Base-by-base conservation (phyloP, 2,329 filamentous ascomycete genomes). In the Diaporthe capsici region DNA sequence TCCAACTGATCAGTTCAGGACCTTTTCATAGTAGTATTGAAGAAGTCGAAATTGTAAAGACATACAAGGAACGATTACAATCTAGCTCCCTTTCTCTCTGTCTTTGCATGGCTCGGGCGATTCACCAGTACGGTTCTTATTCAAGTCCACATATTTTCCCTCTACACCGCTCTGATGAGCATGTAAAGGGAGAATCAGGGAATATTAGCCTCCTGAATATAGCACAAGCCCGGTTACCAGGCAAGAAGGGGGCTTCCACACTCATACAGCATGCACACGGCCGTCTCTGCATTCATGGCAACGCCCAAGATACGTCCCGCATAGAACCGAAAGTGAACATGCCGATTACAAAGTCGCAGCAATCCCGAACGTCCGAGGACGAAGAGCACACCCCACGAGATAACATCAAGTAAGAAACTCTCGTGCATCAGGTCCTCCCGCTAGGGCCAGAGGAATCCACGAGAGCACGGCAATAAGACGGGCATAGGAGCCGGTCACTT, bases 391-490 rank as follows among this genome's bases (percentile, higher is more conserved):
- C 22, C n/a, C 37, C 25, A 25, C 17, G 12, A 34, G 28, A 17
- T 12, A 58, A 58, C 7, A 13, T 25, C 12, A 13, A 34, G 20
- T 20, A 58, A 37, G 31, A 22, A 7, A n/a, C 4, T 17, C 31
- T 39, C 31, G 57, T n/a, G 5, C 31, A n/a, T 39, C 31, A 17
- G 10, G 22, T n/a, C 49, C 10, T 22, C 28, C 20, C 55, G 34
- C 55, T 22, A 37, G 20, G 28, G 4, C 17, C 2, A 37, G 42
- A 58, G 55, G 17, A 7, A 37, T 10, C 22, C 57, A 60, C 58
- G 53, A 42, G 22, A 31, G 6, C 7, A 22, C 63, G 63, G 68
- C 68, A 71, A 60, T 60, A 71, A 71, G 68, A 58, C 49, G 51
- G 68, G 42, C 55, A 6, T 60, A 51, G n/a, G 20, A 12, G 25